These are phyloP conservation scores for Aspergillus taichungensis DNA, from an alignment of 495 filamentous ascomycete species.

Conservation along the genomic window DNA sequence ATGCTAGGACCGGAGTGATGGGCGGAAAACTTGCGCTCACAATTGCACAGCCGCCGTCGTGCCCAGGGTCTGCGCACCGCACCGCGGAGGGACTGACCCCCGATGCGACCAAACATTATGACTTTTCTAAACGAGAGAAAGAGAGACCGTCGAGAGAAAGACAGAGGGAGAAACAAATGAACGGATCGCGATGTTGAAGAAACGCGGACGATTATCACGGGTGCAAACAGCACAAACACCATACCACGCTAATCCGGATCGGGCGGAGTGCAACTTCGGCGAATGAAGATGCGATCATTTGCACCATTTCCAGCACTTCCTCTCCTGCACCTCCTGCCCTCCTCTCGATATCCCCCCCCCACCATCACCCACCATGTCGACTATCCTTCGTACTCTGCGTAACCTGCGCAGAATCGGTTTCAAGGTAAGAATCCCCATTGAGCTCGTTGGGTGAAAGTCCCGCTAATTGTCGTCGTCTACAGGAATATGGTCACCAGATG, in stretches of 20 bases:
- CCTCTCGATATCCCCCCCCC: conserved; percentile 1
- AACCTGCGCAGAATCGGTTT: conserved; percentile 82
- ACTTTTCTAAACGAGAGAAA: not conserved
- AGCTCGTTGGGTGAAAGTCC: not conserved
- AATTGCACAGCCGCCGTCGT: conserved; percentile 18
- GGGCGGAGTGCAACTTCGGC: conserved; percentile 9
- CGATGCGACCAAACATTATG: conserved; percentile 35
- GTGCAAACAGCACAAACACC: conserved; percentile 37
- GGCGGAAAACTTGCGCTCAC: conserved; percentile 34
- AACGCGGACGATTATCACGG: conserved; percentile 2
- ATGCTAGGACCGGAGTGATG: conserved; percentile 17
- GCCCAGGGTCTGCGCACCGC: conserved; percentile 21
- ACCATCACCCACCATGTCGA: conserved; percentile 66
- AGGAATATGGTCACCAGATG: conserved; percentile 90
- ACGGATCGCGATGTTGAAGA: not conserved
- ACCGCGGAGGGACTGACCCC: conserved; percentile 30
- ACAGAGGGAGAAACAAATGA: not conserved
- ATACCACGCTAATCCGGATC: conserved; percentile 17
- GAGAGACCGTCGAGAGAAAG: not conserved
- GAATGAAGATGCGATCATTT: conserved; percentile 8
- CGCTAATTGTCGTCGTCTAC: conserved; percentile 24
- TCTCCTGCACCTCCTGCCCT: conserved; percentile 11
- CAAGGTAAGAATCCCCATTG: conserved; percentile 49
- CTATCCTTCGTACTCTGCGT: conserved; percentile 71
- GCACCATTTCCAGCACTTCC: conserved; percentile 6